Evolutionary conservation across 2,329 filamentous ascomycete species (phyloP).

Genomic region (Xylariaceae sp.): DNA sequence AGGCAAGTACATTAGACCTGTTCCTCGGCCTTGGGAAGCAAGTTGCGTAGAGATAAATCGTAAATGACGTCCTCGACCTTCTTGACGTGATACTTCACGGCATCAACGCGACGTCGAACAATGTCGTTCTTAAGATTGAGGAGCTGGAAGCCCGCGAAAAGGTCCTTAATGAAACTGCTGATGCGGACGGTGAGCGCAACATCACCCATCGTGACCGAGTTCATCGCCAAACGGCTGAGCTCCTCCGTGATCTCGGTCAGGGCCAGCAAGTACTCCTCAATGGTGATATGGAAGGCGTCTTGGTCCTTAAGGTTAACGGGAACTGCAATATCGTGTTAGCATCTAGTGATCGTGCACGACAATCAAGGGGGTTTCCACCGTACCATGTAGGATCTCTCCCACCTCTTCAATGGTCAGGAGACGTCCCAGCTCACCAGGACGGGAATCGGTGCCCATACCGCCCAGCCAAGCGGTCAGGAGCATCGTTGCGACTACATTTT

Average conservation of each 20-base stretch:
- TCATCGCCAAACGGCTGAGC: conserved; percentile 84
- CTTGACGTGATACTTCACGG: conserved; percentile 96
- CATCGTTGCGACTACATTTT: conserved; percentile 65
- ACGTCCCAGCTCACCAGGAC: conserved; percentile 52
- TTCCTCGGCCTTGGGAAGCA: conserved; percentile 55
- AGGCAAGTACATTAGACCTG: neutral
- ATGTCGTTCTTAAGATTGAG: conserved; percentile 97
- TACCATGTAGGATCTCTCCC: conserved; percentile 71
- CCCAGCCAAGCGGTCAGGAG: conserved; percentile 72
- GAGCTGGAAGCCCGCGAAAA: conserved; percentile 94
- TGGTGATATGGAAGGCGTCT: conserved; percentile 90
- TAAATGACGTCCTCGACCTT: conserved; percentile 98
- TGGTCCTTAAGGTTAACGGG: conserved; percentile 86
- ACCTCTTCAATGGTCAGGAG: conserved; percentile 87
- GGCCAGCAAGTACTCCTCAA: conserved; percentile 93
- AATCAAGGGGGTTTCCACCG: conserved; percentile 12
- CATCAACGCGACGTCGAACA: conserved; percentile 81
- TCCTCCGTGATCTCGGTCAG: conserved; percentile 87
- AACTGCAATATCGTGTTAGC: conserved; percentile 45
- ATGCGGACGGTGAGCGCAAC: conserved; percentile 82
- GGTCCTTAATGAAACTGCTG: conserved; percentile 86
- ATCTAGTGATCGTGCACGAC: neutral
- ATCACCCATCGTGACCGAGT: conserved; percentile 89
- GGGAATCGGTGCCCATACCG: conserved; percentile 56
- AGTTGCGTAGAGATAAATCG: conserved; percentile 80